Evolutionary conservation across 148 eudicot species (phyloP), one percentile per base, ranked within the genome.

Genomic region (Vaccinium corymbosum): DNA sequence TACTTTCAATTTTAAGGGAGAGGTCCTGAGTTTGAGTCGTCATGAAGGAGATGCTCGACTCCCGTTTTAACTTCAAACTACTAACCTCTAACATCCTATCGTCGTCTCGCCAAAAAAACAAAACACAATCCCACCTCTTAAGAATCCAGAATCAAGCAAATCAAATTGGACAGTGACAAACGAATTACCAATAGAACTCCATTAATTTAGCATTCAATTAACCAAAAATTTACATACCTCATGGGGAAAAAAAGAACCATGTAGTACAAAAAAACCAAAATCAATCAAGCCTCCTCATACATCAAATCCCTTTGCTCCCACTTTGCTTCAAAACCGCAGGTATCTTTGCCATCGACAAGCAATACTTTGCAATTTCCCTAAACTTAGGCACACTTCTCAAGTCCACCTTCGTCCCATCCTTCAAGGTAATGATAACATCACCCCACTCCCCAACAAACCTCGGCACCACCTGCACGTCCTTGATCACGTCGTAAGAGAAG

Each of bases 381-480:
- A 96, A 96, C 75, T 92, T 93, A 50, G 99, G 97, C 15, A 94
- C 98, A 89, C 98, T 94, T 82, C 99, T 96, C 72, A 96, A 86
- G 85, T 94, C 99, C 83, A 96, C 95, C 85, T 90, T 91, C 46
- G 98, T 96, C 9, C 99, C 98, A 90, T 96, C 99, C 38, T 83
- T 89, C 38, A 96, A 80, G 6, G 98, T 94, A 49, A 96, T 96
- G 56, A 96, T 72, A 83, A 96, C 85, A 59, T 94, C 99, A 85
- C 99, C 99, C 98, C 99, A 96, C 76, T 94, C 99, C 0, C 99
- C 99, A 62, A 96, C 89, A 74, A 96, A 96, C 88, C 99, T 88
- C 14, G 99, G 99, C 20, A 96, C 99, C 73, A 96, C 98, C 82
- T 96, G 94, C 56, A 96, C 99, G 84, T 96, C 94, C 59, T 90